These are phyloP conservation scores for Eutrema yunnanense DNA, from an alignment of 345 rosid genomes.

Conservation along the genomic window DNA sequence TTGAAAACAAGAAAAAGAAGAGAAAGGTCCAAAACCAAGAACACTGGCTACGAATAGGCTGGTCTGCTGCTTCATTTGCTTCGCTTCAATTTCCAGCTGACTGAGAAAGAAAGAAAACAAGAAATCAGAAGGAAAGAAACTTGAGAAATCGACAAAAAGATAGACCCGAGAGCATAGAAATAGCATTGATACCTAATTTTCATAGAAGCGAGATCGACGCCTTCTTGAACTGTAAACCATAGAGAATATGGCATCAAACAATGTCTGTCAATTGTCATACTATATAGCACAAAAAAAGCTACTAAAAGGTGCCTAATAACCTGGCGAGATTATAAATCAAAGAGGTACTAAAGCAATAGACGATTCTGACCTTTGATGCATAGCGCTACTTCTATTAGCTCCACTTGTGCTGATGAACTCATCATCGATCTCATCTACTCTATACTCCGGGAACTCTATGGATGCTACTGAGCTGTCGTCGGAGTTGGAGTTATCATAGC, in stretches of 20 bases:
- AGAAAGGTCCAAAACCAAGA: conserved; percentile 20
- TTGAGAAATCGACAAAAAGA: neutral
- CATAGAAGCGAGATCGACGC: conserved; percentile 69
- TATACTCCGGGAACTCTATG: conserved; percentile 64
- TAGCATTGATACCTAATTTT: conserved; percentile 43
- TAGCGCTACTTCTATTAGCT: conserved; percentile 52
- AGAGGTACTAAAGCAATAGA: neutral
- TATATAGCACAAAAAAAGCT: conserved; percentile 4
- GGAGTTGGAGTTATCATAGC: conserved; percentile 70
- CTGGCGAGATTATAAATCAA: neutral
- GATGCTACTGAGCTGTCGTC: conserved; percentile 92
- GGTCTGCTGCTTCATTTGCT: conserved; percentile 6
- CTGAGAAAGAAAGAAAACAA: neutral
- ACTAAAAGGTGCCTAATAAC: neutral
- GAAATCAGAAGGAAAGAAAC: neutral
- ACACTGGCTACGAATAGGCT: conserved; percentile 13
- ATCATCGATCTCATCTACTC: conserved; percentile 82
- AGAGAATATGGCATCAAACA: conserved; percentile 3
- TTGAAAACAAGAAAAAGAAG: neutral
- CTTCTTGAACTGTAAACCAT: conserved; percentile 57
- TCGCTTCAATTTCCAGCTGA: neutral
- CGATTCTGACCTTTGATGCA: conserved; percentile 65
- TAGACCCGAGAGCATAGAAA: neutral
- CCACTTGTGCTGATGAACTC: conserved; percentile 54
- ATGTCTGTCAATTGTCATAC: neutral